phyloP scores from a whole-genome alignment of 2,329 filamentous ascomycete species.

The Didymella glomerata region DNA sequence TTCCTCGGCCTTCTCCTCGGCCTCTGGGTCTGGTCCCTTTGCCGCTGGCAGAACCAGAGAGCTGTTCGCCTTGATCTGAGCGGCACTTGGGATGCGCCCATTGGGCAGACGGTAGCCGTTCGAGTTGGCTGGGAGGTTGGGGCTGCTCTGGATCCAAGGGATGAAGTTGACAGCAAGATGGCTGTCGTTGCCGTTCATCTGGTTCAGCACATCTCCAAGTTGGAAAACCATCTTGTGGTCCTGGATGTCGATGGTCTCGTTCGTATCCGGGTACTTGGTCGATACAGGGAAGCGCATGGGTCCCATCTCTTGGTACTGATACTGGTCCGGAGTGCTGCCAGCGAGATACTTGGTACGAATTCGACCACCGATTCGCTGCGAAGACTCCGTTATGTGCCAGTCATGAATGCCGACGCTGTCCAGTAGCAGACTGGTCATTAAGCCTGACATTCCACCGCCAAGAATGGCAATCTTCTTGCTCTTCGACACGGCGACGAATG shows the following conservation, averaged over 20 bases:
- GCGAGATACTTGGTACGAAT: conserved; percentile 70
- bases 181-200: conserved; percentile 62
- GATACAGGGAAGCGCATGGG: conserved; percentile 70
- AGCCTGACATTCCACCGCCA: conserved; percentile 70
- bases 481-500: conserved; percentile 65
- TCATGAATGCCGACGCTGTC: conserved; percentile 66
- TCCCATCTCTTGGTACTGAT: conserved; percentile 74
- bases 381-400: conserved; percentile 69
- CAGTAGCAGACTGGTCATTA: conserved; percentile 63
- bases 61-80: conserved; percentile 41
- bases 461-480: conserved; percentile 68
- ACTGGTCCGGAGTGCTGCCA: conserved; percentile 65
- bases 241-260: conserved; percentile 66
- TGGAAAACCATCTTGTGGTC: conserved; percentile 73
- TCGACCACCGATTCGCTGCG: conserved; percentile 68
- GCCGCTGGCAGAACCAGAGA: conserved; percentile 29
- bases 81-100: conserved; percentile 45
- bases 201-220: conserved; percentile 67
- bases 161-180: conserved; percentile 66
- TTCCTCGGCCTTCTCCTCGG: conserved; percentile 33
- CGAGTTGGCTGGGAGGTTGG: conserved; percentile 61
- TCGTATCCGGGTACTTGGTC: conserved; percentile 59
- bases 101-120: conserved; percentile 47
- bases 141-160: conserved; percentile 65
- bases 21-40: conserved; percentile 28